Base-by-base conservation (phyloP, 306 rosid species). In the Lupinus albus region DNA sequence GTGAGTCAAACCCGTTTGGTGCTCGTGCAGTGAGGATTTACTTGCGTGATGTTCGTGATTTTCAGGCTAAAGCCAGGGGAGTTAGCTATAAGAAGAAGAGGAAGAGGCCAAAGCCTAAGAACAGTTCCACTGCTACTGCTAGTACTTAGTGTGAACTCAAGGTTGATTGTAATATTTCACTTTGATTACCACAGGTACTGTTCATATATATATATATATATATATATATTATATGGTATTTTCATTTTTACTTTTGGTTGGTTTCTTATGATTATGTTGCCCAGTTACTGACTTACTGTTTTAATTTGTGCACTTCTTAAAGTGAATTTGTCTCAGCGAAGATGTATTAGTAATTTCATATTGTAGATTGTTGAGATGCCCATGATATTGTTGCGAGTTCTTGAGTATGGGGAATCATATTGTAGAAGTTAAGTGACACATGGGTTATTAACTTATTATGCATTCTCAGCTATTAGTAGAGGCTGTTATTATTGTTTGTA, bases 61-160 rank as follows among this genome's bases (percentile, higher is more conserved):
- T 84, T 75, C 99, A 93, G 79, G 80, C 99, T 0, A 93, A 86
- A 58, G 85, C 97, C 0, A 73, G 99, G 52, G 99, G 99, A 0
- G 97, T 93, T 13, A 86, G 94, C 81, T 93, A 93, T 44, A 97
- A 93, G 62, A 93, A 93, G 87, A 93, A 93, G 72, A 65, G 99
- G 25, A 93, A 93, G 82, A 75, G 94, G 75, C 91, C 97, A 0
- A 92, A 87, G 74, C 84, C 88, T 1, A 84, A 84, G 64, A 41
- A 46, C 0, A 52, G 14, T 25, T 8, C 6, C 14, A 30, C 8
- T 9, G 44, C 46, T 8, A 41, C 4, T 41, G 28, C 28, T 25
- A 25, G 28, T 25, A 25, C 28, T 25, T 25, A 25, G 28, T 25
- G 28, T 25, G 28, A 25, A 25, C 28, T 25, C 0, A 25, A 25